Base-by-base conservation (phyloP, 352 stramenopile genomes). In the Globisporangium recalcitrans region DNA sequence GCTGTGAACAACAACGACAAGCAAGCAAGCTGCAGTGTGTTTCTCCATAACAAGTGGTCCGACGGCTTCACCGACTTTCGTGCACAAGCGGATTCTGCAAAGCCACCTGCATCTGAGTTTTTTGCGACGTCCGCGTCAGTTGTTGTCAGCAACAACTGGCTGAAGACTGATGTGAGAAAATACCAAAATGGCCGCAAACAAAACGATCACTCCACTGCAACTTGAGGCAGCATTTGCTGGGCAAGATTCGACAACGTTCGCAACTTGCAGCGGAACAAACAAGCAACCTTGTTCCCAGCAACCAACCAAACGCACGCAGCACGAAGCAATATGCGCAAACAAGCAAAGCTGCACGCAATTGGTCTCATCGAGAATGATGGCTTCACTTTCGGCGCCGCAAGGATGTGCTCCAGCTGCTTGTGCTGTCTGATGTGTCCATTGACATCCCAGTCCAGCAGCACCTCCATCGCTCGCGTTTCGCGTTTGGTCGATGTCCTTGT, bases 351-450 rank as follows among this genome's bases (percentile, higher is more conserved):
- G 16, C 38, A 46, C 26, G 44, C 27, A 31, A 31, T 31, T 31
- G 27, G 26, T 24, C 49, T 55, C 49, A 49, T 11, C 26, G 16
- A 27, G 26, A 40, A 24, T 16, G 32, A 55, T 55, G 26, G 27
- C 19, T 40, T n/a, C 19, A 40, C 8, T 19, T 29, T 24, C 29
- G 51, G 36, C 29, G 24, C 2, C 26, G 27, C 16, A 56, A 56
- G 49, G 48, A 55, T 38, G 26, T 11, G 49, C 26, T 21, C 24
- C 51, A 56, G 51, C 51, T 56, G 51, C 51, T 34, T n/a, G n/a
- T n/a, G n/a, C n/a, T n/a, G n/a, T n/a, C n/a, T n/a, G n/a, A n/a
- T n/a, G n/a, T n/a, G n/a, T n/a, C n/a, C n/a, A n/a, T n/a, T n/a
- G n/a, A n/a, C n/a, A n/a, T n/a, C n/a, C 36, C 36, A 42, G 10